Conservation (phyloP, 805 yeast species). For the Candida morakotiae region DNA sequence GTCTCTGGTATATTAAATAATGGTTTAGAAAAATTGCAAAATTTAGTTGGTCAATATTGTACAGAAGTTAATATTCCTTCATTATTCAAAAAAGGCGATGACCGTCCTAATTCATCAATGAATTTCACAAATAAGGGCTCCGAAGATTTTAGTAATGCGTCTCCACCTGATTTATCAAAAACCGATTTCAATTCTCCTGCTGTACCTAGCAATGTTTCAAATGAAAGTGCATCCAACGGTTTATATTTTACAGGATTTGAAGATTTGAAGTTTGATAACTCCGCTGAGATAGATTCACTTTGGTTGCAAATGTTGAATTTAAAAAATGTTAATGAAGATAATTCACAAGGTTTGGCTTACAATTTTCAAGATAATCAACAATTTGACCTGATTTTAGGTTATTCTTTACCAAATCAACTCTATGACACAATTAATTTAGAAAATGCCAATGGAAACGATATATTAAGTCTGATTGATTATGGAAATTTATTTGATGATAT, state of each 20-base stretch:
- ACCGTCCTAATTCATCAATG: neutral
- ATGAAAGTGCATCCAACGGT: slow-evolving; percentile 1
- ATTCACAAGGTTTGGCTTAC: neutral
- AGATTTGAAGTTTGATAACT: slow-evolving; percentile 13
- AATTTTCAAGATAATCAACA: neutral
- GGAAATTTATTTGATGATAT: neutral
- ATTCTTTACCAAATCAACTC: neutral
- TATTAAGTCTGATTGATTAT: too few species aligned
- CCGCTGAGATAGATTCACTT: slow-evolving; percentile 22
- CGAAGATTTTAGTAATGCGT: neutral
- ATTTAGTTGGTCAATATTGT: slow-evolving; percentile 5
- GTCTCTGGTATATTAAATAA: slow-evolving; percentile 2
- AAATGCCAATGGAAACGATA: neutral
- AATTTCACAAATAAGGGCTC: neutral
- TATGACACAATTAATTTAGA: neutral
- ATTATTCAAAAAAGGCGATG: slow-evolving; percentile 2
- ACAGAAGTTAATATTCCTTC: slow-evolving; percentile 4
- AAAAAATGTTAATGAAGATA: neutral
- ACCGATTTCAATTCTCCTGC: neutral
- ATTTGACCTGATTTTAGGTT: slow-evolving; percentile 1
- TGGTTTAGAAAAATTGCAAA: slow-evolving; percentile 4
- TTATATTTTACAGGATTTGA: slow-evolving; percentile 10
- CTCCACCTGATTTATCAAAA: neutral
- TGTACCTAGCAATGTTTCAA: neutral
- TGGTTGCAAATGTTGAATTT: slow-evolving; percentile 26